Evolutionary conservation across 306 rosid genomes (phyloP), one percentile per base, ranked within the genome.

Genomic region (Arachis stenosperma): DNA sequence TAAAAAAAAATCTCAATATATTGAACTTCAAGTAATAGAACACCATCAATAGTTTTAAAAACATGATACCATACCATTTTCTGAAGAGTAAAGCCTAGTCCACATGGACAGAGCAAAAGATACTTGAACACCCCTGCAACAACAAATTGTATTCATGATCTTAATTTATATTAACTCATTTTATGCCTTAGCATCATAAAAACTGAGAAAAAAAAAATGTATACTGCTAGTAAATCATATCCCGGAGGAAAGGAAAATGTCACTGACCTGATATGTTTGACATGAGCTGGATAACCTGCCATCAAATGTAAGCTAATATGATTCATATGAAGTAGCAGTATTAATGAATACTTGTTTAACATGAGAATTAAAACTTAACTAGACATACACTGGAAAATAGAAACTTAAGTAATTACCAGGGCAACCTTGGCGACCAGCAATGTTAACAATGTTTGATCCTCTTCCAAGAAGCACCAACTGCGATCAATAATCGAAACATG

Each of bases 61-160:
- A 36, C 44, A 46, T 48, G 58, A 66, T 48, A 47, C 69, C 40
- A 65, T 82, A 83, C 88, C 92, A 71, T 70, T 77, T 63, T 88
- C 85, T 6, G 88, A 88, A 64, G 88, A 88, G 72, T 48, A 48
- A 11, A 48, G 54, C 54, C 54, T 12, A 48, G 6, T 12, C 54
- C 54, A 48, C 54, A 71, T 42, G 55, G 75, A 65, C 55, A 64
- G 22, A 53, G 72, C 55, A 50, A 80, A 72, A 12, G 80, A 75
- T 55, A 69, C 71, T 70, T 51, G 74, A 13, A 72, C 43, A 41
- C 51, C 59, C 72, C 89, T 88, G 87, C 42, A 27, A 39, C 53
- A 74, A 13, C 17, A 64, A 15, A 39, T 48, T 54, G 57, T 6
- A 29, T 42, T 58, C 3, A 50, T 17, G 58, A 47, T 37, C 29